phyloP scores from a whole-genome alignment of 805 yeast genomes.

The Komagataella mondaviorum region DNA sequence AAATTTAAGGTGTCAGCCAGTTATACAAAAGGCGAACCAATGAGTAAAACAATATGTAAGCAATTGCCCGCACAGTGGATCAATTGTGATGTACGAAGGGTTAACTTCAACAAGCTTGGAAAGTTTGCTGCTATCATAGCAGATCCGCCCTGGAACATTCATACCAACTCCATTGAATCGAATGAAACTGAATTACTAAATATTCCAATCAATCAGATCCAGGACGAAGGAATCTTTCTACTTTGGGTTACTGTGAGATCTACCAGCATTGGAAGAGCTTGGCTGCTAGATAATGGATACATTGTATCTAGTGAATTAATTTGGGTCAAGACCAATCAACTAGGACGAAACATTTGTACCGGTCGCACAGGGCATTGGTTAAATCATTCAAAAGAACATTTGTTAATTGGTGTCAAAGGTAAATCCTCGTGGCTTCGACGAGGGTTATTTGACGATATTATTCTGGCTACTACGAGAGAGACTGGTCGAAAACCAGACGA shows the following conservation, averaged over 20 bases:
- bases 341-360: conserved; percentile 80
- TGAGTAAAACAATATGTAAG: conserved; percentile 10
- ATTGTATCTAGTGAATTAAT: conserved; percentile 62
- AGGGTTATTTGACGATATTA: conserved; percentile 57
- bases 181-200: conserved; percentile 62
- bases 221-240: conserved; percentile 71
- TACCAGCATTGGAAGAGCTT: conserved; percentile 73
- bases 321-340: conserved; percentile 86
- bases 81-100: conserved; percentile 62
- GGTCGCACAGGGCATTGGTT: conserved; percentile 97
- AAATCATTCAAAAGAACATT: conserved; percentile 87
- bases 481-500: conserved; percentile 90
- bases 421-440: conserved; percentile 57
- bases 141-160: conserved; percentile 96
- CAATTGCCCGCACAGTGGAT: conserved; percentile 68
- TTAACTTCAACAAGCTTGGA: conserved; percentile 63
- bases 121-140: conserved; percentile 76
- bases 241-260: conserved; percentile 96
- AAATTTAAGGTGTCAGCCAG: conserved; percentile 12
- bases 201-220: conserved; percentile 54
- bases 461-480: conserved; percentile 78
- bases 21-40: conserved; percentile 35
- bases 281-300: conserved; percentile 76
- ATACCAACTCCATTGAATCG: conserved; percentile 51
- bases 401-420: conserved; percentile 78